These are phyloP conservation scores for Daldinia bambusicola DNA, from an alignment of 495 filamentous ascomycete species.

Conservation along the genomic window DNA sequence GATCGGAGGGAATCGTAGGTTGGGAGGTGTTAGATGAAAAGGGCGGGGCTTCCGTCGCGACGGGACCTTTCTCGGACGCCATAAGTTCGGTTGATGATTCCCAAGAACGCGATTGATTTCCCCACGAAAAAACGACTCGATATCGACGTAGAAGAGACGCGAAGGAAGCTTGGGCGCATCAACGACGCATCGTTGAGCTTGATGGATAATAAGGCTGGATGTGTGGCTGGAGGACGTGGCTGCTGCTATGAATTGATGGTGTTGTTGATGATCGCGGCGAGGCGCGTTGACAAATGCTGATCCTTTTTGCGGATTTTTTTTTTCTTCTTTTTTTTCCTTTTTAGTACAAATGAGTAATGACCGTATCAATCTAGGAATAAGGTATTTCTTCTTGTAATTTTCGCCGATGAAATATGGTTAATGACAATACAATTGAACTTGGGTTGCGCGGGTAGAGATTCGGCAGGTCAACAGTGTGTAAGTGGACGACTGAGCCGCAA, in stretches of 20 bases:
- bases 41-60: slow-evolving; percentile 58
- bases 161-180: slow-evolving; percentile 49
- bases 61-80: slow-evolving; percentile 58
- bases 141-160: slow-evolving; percentile 35
- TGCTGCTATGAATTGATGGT: slow-evolving; percentile 44
- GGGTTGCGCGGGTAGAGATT: slow-evolving; percentile 26
- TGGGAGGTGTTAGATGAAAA: slow-evolving; percentile 50
- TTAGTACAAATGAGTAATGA: slow-evolving; percentile 22
- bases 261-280: slow-evolving; percentile 45
- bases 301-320: slow-evolving; percentile 18
- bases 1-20: slow-evolving; percentile 39
- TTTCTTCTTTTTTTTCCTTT: neutral
- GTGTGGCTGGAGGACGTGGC: slow-evolving; percentile 66
- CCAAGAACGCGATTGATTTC: slow-evolving; percentile 34
- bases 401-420: neutral
- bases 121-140: slow-evolving; percentile 37
- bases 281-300: slow-evolving; percentile 36
- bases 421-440: slow-evolving; percentile 22
- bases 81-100: slow-evolving; percentile 46
- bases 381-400: neutral
- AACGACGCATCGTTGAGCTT: slow-evolving; percentile 55
- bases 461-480: slow-evolving; percentile 43
- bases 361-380: slow-evolving; percentile 5
- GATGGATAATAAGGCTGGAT: slow-evolving; percentile 50
- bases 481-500: slow-evolving; percentile 52